Base-by-base conservation (phyloP, 495 filamentous ascomycete species). In the Parachaetomium inaequale region DNA sequence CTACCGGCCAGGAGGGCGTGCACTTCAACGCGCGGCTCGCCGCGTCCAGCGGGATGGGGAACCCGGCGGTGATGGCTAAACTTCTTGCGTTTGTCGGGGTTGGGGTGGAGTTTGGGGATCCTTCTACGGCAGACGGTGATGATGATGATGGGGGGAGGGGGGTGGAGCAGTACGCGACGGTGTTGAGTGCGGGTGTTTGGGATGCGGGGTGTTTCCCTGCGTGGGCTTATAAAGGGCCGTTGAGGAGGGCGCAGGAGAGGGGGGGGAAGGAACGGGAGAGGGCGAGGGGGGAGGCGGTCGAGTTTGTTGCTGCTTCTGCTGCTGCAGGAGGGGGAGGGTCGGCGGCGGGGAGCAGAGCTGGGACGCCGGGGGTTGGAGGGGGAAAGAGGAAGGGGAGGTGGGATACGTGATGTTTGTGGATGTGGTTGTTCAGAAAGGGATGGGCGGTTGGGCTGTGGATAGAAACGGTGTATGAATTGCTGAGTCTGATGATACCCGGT, bases 1-100 rank as follows among this genome's bases (percentile, higher is more conserved):
- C n/a, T n/a, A n/a, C n/a, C n/a, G n/a, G n/a, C n/a, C n/a, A n/a
- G n/a, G n/a, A 90, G 65, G 90, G 90, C 3, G 78, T 91, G 32
- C 95, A 98, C 76, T 97, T 98, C 80, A 97, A 98, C 72, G 80
- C 87, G 61, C 88, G 90, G 55, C 79, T 97, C 0, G 84, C 87
- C 23, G 78, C 77, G 43, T 89, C n/a, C n/a, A n/a, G n/a, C n/a
- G n/a, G n/a, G n/a, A n/a, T n/a, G n/a, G n/a, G n/a, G n/a, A n/a
- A n/a, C n/a, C n/a, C 88, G 3, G 76, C 84, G 1, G 86, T 89
- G 0, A 75, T 96, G 42, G 86, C 85, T 54, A 96, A 98, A 65
- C 80, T 98, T 70, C 85, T 92, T 76, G 81, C 79, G 7, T 96
- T 94, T 76, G 88, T 88, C 6, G 92, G 89, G 4, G 80, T 97